A percentile compares a stretch with the other conserved stretches of the same genome.
Conservation (phyloP, 139 green algal species). For the Cymbomonas tetramitiformis region DNA sequence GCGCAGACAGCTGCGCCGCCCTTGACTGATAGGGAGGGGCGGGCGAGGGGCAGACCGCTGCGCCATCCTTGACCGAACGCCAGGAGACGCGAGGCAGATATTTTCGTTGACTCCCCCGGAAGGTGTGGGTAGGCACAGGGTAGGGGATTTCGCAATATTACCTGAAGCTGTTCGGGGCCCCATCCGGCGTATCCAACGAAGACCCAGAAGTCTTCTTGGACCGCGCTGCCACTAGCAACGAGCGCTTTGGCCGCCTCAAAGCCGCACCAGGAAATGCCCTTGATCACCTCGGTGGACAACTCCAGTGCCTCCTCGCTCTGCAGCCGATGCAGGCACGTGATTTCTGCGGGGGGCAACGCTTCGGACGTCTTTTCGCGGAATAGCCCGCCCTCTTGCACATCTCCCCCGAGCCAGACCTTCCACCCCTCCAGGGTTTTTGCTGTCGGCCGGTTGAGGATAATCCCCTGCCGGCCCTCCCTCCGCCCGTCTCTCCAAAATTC, state of each 20-base stretch:
- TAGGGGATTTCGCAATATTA: no score
- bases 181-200: slow-evolving; percentile 8
- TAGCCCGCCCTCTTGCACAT: background rate
- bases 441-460: slow-evolving; percentile 2
- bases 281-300: background rate
- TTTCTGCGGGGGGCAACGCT: background rate
- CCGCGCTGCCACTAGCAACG: background rate
- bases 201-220: slow-evolving; percentile 6
- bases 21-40: no score
- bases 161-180: background rate
- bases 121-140: no score
- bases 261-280: background rate
- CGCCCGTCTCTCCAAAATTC: no score
- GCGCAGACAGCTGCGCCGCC: no score
- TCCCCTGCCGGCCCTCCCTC: no score
- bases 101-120: no score
- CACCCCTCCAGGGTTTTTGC: background rate
- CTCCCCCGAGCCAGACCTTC: background rate
- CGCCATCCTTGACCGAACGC: no score
- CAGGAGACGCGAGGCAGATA: no score
- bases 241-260: background rate
- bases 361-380: background rate
- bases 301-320: background rate
- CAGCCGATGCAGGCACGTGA: slow-evolving; percentile 1
- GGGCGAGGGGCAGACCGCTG: no score